Evolutionary conservation across 2,329 filamentous ascomycete genomes (phyloP), one percentile per base, ranked within the genome.

Genomic region (Aspergillus spinulosporus): DNA sequence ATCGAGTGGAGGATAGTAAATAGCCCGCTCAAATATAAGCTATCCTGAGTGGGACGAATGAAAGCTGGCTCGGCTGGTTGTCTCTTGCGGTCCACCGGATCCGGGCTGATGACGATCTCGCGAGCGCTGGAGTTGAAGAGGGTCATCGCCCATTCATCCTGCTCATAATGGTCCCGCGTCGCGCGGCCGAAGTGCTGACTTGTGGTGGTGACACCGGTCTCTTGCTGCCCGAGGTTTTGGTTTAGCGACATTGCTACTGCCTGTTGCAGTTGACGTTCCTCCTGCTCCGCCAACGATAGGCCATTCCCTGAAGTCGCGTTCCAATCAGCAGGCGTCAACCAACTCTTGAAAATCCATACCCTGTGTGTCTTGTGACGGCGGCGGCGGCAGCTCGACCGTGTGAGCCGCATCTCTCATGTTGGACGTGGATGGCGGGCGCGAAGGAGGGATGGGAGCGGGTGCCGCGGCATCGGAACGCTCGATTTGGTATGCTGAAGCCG

Each of bases 1-100:
- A 87, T 85, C 15, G 80, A 77, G 64, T 85, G 82, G n/a, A 85
- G 75, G 56, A 88, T 85, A 4, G 83, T 85, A 43, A 88, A 64
- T 15, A 86, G 72, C 3, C 80, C 80, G 31, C 82, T 79, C n/a
- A 86, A 71, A 63, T 83, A 83, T 56, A 82, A 76, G 43, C 74
- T 76, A 43, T 78, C 75, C 9, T 79, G 74, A 2, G 80, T 73
- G 12, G 82, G 82, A 56, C 84, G 84, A 50, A 87, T 71, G 56
- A 87, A 83, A 12, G 78, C 78, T 11, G 84, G 85, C 60, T 82
- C 76, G 34, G 73, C 76, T 4, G 72, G 64, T 15, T 74, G 68
- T 57, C 80, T 77, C 64, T 74, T 78, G 52, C 81, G 75, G 59
- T 81, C 77, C 55, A 73, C 69, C 0, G 80, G 76, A 37, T 81